phyloP scores from a whole-genome alignment of 345 rosid genomes.

The Heritiera littoralis region DNA sequence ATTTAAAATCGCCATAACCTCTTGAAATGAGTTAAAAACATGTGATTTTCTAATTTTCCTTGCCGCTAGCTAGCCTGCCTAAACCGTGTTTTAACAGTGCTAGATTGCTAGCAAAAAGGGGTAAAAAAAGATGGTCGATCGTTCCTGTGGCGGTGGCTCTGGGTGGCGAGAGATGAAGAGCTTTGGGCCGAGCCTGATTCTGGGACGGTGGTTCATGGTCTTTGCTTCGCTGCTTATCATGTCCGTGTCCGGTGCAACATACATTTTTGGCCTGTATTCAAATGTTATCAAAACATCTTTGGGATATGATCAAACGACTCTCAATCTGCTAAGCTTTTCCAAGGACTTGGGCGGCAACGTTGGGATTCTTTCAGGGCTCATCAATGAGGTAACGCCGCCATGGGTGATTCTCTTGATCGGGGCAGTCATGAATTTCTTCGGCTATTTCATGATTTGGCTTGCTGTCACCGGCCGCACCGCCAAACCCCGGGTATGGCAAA shows the following conservation, averaged over 20 bases:
- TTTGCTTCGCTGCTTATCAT: constrained; percentile 40
- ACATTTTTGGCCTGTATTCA: constrained; percentile 51
- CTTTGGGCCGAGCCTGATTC: constrained; percentile 35
- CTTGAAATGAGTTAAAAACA: not conserved
- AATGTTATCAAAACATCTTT: constrained; percentile 38
- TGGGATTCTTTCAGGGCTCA: constrained; percentile 44
- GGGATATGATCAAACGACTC: constrained; percentile 51
- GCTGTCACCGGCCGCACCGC: constrained; percentile 39
- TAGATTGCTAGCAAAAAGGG: not conserved
- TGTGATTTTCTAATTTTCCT: not conserved
- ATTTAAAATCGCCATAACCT: not conserved
- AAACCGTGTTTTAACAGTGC: not conserved
- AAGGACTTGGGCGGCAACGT: constrained; percentile 56
- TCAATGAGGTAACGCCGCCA: constrained; percentile 46
- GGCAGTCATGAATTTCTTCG: constrained; percentile 46
- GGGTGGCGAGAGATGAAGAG: constrained; percentile 30
- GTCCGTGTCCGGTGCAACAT: constrained; percentile 53
- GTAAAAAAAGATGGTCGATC: constrained; percentile 1
- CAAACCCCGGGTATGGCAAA: constrained; percentile 47
- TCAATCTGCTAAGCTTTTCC: constrained; percentile 45
- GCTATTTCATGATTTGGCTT: constrained; percentile 48
- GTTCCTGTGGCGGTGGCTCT: constrained; percentile 23
- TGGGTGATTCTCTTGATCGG: constrained; percentile 46
- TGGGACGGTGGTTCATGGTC: constrained; percentile 54
- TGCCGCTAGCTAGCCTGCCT: not conserved